These are phyloP conservation scores for Aquilaria malaccensis DNA, from an alignment of 345 rosid genomes.

Conservation along the genomic window DNA sequence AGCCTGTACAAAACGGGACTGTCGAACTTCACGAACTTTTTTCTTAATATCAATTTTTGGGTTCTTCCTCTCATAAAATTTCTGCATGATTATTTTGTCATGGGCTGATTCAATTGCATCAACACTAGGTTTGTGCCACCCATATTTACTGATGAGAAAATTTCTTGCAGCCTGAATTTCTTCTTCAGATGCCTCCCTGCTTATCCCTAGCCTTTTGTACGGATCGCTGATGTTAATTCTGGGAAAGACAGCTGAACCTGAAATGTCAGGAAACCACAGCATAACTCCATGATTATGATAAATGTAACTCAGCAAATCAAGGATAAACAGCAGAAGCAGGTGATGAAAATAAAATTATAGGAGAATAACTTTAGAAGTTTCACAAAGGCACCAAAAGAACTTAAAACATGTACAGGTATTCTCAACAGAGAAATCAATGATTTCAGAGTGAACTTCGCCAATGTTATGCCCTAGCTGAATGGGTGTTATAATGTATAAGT, in stretches of 20 bases:
- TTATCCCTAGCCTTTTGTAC: slow-evolving; percentile 86
- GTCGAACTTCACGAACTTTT: slow-evolving; percentile 67
- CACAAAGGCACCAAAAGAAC: neutral
- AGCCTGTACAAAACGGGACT: slow-evolving; percentile 61
- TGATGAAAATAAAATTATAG: neutral
- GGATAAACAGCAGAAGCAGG: neutral
- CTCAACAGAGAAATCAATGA: no score
- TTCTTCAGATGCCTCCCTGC: slow-evolving; percentile 88
- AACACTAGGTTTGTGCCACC: slow-evolving; percentile 81
- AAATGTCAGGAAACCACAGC: slow-evolving; percentile 11
- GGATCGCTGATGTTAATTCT: slow-evolving; percentile 79
- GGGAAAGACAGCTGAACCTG: slow-evolving; percentile 63
- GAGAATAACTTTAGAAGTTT: no score
- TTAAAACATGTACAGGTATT: neutral
- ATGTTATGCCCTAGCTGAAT: no score
- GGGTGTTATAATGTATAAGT: no score
- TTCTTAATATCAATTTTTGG: slow-evolving; percentile 72
- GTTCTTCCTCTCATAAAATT: slow-evolving; percentile 77
- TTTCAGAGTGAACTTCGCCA: no score
- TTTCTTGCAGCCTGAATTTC: slow-evolving; percentile 92
- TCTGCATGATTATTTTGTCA: slow-evolving; percentile 90
- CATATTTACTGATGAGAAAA: slow-evolving; percentile 72
- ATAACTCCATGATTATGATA: neutral
- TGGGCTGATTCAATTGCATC: slow-evolving; percentile 94
- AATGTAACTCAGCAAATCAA: neutral